Percentiles rank a stretch among this genome's conserved stretches.
Conservation (phyloP, 345 rosid species). For the Eucalyptus camaldulensis region DNA sequence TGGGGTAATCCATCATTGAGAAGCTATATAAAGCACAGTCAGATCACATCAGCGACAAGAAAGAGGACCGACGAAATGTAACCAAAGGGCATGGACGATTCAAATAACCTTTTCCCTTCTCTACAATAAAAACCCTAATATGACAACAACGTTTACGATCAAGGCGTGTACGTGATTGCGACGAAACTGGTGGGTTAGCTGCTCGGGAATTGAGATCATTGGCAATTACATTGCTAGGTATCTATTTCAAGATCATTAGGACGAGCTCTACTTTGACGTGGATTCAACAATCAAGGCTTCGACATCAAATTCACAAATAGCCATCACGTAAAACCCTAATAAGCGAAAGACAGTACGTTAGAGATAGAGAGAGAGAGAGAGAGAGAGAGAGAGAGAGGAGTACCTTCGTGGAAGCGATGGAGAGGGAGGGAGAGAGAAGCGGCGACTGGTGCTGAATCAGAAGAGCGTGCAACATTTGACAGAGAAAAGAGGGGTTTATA, state of each 20-base stretch:
- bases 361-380: not conserved
- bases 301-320: not conserved
- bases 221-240: not conserved
- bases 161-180: not conserved
- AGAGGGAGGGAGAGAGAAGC: not conserved
- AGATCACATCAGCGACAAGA: not conserved
- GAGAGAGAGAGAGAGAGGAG: not conserved
- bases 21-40: not conserved
- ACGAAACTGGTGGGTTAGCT: not conserved
- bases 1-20: not conserved
- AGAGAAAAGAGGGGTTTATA: not conserved
- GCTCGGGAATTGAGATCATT: not conserved
- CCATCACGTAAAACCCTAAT: not conserved
- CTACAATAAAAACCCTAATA: not conserved
- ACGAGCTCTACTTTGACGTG: not conserved
- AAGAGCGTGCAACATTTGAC: not conserved
- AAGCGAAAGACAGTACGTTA: not conserved
- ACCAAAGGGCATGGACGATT: not conserved
- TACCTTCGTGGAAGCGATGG: not conserved
- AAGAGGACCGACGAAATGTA: not conserved
- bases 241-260: not conserved
- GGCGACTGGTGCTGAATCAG: not conserved
- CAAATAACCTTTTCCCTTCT: not conserved
- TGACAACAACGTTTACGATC: not conserved
- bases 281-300: not conserved